phyloP scores from a whole-genome alignment of 2,329 filamentous ascomycete species.

The Colletotrichum cereale region DNA sequence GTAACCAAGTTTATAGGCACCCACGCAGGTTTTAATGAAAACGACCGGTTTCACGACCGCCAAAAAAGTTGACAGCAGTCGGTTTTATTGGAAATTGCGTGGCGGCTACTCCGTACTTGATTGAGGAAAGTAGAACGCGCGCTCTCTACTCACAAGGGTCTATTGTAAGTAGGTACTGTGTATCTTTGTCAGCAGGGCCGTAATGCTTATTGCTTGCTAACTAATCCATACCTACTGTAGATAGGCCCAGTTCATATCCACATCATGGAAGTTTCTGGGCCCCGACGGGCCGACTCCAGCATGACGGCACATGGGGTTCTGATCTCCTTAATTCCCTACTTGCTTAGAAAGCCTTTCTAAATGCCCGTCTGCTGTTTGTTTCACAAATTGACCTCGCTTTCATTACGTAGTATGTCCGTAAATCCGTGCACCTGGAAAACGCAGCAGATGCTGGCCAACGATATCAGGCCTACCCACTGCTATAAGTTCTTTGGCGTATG shows the following conservation, averaged over 20 bases:
- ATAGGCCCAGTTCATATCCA: conserved; percentile 5
- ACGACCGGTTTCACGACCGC: too few relatives aligned
- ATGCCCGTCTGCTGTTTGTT: not conserved
- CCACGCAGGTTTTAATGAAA: too few relatives aligned
- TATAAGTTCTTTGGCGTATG: not conserved
- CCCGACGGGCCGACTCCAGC: conserved; percentile 3
- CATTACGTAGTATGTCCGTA: not conserved
- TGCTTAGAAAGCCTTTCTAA: not conserved
- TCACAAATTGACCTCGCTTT: too few relatives aligned
- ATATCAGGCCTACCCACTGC: not conserved
- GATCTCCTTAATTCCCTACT: not conserved
- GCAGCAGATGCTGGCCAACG: too few relatives aligned
- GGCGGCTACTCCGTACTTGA: too few relatives aligned
- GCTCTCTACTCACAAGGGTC: not conserved
- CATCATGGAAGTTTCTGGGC: not conserved
- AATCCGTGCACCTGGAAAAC: not conserved
- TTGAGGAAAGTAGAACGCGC: not conserved
- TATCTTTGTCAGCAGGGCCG: not conserved
- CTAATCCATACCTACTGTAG: too few relatives aligned
- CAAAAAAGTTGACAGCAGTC: too few relatives aligned
- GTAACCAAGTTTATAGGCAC: too few relatives aligned
- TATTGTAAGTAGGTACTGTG: not conserved
- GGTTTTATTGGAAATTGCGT: too few relatives aligned
- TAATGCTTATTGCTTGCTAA: not conserved
- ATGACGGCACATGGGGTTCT: conserved; percentile 1